Percentiles rank a stretch among this genome's conserved stretches.
Evolutionary conservation across 2,329 filamentous ascomycete species (phyloP).

Genomic region (Hirsutella thompsonii): DNA sequence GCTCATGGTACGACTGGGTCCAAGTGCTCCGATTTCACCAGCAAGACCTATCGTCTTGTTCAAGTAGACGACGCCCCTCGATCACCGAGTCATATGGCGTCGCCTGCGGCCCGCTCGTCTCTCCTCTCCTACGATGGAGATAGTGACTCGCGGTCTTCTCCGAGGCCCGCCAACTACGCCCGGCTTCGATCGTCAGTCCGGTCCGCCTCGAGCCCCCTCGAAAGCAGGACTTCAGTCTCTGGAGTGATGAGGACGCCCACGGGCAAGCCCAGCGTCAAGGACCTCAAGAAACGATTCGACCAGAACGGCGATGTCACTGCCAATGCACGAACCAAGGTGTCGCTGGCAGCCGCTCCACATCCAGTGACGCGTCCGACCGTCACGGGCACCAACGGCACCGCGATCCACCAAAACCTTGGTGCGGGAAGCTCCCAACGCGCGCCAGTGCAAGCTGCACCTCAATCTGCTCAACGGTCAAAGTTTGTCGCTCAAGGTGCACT

Average conservation of each 20-base stretch:
- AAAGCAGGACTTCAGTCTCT: conserved; percentile 22
- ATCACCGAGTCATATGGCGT: conserved; percentile 13
- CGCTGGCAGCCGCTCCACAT: conserved; percentile 17
- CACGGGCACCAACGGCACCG: conserved; percentile 20
- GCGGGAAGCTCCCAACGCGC: conserved; percentile 4
- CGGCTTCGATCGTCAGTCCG: conserved; percentile 30
- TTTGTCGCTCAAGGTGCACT: conserved; percentile 36
- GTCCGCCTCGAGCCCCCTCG: conserved; percentile 43
- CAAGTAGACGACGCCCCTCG: conserved; percentile 17
- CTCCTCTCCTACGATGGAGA: conserved; percentile 28
- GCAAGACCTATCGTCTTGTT: conserved; percentile 32
- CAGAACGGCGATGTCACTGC: conserved; percentile 33
- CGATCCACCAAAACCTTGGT: conserved; percentile 28
- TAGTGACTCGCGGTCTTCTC: conserved; percentile 27
- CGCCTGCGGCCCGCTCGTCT: conserved; percentile 25
- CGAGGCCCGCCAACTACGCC: conserved; percentile 24
- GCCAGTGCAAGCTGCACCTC: conserved; percentile 3
- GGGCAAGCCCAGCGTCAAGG: conserved; percentile 59
- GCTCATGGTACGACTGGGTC: conserved; percentile 25
- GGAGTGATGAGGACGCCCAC: conserved; percentile 18
- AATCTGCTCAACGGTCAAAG: conserved; percentile 28
- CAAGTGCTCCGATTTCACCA: conserved; percentile 42
- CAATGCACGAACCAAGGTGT: conserved; percentile 21
- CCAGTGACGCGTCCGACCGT: conserved; percentile 16
- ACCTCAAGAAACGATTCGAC: conserved; percentile 70